Conservation (phyloP, 139 green algal genomes). For the Yamagishiella unicocca region DNA sequence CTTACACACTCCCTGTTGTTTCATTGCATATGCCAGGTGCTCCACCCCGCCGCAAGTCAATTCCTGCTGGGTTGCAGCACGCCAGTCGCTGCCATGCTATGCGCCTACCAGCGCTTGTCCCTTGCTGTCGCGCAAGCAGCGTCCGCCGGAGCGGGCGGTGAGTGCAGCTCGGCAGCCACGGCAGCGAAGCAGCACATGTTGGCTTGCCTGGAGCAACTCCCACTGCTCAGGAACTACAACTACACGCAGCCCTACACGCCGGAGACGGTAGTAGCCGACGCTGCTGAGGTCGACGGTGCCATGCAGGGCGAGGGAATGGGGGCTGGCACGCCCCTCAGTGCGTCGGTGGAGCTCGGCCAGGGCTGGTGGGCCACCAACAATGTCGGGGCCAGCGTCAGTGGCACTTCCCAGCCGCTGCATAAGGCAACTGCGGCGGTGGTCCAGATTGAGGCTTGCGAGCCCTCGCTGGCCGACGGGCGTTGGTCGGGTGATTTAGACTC, state of each 20-base stretch:
- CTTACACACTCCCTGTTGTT: neutral
- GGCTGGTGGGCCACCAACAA: neutral
- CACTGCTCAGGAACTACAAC: neutral
- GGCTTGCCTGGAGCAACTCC: slow-evolving; percentile 13
- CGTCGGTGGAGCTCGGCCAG: neutral
- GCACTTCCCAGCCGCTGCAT: neutral
- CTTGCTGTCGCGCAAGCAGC: neutral
- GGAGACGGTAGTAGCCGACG: neutral
- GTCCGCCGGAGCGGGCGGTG: neutral
- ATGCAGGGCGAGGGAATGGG: neutral
- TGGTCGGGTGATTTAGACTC: slow-evolving; percentile 18
- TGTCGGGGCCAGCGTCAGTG: neutral
- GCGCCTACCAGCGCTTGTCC: slow-evolving; percentile 30
- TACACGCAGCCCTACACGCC: neutral
- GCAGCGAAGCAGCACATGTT: slow-evolving; percentile 19
- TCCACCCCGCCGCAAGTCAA: slow-evolving; percentile 30
- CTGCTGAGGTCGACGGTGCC: neutral
- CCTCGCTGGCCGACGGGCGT: slow-evolving; percentile 4
- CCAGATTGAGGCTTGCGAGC: neutral
- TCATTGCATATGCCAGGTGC: slow-evolving; percentile 8
- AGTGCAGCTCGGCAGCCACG: neutral
- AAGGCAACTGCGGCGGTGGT: neutral
- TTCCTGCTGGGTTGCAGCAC: slow-evolving; percentile 38
- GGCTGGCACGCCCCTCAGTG: neutral
- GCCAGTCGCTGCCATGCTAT: slow-evolving; percentile 19